A percentile compares a stretch with the other conserved stretches of the same genome.
Conservation (phyloP, 176 grass and related monocot genomes). For the Triticum aestivum region IWGSC_CS_RefSeq_v2.1 NC_057800.1:582242813-582243312, state of each 20-base stretch:
- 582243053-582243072: neutral
- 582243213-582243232: neutral
- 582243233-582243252: neutral
- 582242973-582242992: neutral
- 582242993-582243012: neutral
- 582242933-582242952: neutral
- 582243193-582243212: no score
- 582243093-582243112: neutral
- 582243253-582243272: neutral
- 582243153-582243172: neutral
- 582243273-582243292: neutral
- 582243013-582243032: neutral
- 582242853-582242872: neutral
- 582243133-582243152: neutral
- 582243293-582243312: neutral
- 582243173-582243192: neutral
- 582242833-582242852: no score
- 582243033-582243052: neutral
- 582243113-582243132: neutral
- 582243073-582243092: neutral
- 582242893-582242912: neutral
- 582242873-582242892: neutral
- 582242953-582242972: neutral
- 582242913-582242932: neutral
- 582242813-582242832: no score